Conservation (phyloP, 345 rosid genomes). For the Lumnitzera littorea region DNA sequence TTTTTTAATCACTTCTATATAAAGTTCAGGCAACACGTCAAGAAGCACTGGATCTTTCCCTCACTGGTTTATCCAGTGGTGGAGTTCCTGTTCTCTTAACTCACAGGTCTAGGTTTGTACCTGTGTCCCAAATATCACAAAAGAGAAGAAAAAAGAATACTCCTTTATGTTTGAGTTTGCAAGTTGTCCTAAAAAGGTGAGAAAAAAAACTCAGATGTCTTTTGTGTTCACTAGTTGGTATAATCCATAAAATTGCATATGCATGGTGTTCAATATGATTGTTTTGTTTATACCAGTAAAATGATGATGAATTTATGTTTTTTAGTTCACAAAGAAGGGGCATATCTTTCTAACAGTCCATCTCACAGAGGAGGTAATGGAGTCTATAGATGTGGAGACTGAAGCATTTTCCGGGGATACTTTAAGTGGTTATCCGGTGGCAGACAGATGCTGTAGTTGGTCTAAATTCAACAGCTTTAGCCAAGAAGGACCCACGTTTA, state of each 20-base stretch:
- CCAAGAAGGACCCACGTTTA: slow-evolving; percentile 29
- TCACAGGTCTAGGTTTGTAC: no score
- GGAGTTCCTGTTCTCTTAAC: no score
- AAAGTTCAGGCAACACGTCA: no score
- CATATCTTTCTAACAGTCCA: slow-evolving; percentile 80
- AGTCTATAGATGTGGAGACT: slow-evolving; percentile 41
- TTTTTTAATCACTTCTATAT: no score
- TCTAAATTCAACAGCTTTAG: slow-evolving; percentile 51
- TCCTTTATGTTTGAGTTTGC: no score
- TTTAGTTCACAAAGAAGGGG: slow-evolving; percentile 87
- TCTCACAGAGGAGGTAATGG: slow-evolving; percentile 72
- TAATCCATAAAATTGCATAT: not conserved
- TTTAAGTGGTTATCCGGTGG: slow-evolving; percentile 76
- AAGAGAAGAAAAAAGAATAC: no score
- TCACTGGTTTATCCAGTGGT: no score
- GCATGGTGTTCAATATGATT: not conserved
- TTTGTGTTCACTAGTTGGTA: no score
- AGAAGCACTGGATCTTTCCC: no score
- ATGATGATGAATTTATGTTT: slow-evolving; percentile 10
- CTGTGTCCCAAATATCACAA: no score
- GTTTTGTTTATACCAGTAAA: slow-evolving; percentile 1
- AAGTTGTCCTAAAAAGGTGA: no score
- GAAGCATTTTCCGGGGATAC: slow-evolving; percentile 47
- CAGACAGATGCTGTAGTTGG: slow-evolving; percentile 71
- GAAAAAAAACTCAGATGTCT: no score